phyloP scores from a whole-genome alignment of 768 basidiomycete species.

The Lyophyllum shimeji region DNA sequence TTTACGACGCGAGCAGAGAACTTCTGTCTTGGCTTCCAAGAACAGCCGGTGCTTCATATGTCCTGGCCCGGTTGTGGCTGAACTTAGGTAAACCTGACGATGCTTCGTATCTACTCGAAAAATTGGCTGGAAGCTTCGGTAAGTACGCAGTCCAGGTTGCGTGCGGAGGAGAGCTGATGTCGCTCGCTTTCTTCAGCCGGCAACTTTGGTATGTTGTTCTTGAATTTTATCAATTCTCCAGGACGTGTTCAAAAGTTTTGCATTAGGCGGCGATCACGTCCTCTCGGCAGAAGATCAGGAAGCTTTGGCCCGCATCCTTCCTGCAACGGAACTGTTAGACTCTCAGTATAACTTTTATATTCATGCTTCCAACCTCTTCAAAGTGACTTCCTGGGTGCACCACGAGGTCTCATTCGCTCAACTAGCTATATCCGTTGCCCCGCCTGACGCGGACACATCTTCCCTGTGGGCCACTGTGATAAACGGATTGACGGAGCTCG shows the following conservation, averaged over 20 bases:
- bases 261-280: slow-evolving; percentile 45
- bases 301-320: slow-evolving; percentile 61
- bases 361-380: slow-evolving; percentile 77
- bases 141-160: slow-evolving; percentile 23
- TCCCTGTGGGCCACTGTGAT: slow-evolving; percentile 82
- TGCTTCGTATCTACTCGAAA: slow-evolving; percentile 70
- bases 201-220: slow-evolving; percentile 6
- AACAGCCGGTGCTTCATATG: slow-evolving; percentile 73
- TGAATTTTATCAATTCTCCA: slow-evolving; percentile 1
- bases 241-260: slow-evolving; percentile 8
- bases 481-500: slow-evolving; percentile 70
- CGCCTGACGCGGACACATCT: slow-evolving; percentile 50
- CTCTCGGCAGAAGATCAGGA: slow-evolving; percentile 62
- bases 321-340: slow-evolving; percentile 52
- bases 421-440: slow-evolving; percentile 74
- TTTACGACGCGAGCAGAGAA: slow-evolving; percentile 58
- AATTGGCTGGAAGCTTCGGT: slow-evolving; percentile 77
- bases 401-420: slow-evolving; percentile 76
- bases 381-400: slow-evolving; percentile 47
- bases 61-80: slow-evolving; percentile 67
- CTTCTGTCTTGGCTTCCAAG: slow-evolving; percentile 77
- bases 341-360: slow-evolving; percentile 75
- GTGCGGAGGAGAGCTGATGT: background rate
- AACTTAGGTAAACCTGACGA: slow-evolving; percentile 70
- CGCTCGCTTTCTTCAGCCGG: background rate